Conservation (phyloP, 108 stramenopile genomes). For the Discostella stelligeroides region DNA sequence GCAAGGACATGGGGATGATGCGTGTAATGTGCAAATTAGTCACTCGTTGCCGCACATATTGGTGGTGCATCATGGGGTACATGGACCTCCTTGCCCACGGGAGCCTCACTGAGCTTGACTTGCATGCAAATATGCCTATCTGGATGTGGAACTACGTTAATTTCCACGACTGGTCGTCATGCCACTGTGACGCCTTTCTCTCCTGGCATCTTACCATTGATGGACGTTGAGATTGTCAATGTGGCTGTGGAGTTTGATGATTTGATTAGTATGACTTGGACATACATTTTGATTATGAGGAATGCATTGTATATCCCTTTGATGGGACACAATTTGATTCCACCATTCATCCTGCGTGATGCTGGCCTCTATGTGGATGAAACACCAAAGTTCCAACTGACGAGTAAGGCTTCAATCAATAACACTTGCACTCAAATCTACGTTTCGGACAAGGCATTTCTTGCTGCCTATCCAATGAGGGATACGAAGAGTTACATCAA, state of each 20-base stretch:
- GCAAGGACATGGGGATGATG: no score
- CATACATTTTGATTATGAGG: conserved; percentile 8
- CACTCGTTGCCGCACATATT: no score
- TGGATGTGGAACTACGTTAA: conserved; percentile 12
- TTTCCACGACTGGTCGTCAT: conserved; percentile 12
- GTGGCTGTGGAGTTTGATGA: not conserved
- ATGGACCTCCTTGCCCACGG: no score
- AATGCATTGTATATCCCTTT: conserved; percentile 38
- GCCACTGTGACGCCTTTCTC: conserved; percentile 32
- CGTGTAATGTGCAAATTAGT: no score
- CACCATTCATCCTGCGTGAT: conserved; percentile 10
- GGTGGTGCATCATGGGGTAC: no score
- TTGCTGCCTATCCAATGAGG: no score
- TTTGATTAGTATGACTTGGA: not conserved
- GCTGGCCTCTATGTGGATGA: conserved; percentile 15
- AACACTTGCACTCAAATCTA: no score
- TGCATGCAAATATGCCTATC: conserved; percentile 47
- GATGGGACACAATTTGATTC: conserved; percentile 38
- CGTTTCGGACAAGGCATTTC: no score
- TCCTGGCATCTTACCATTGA: not conserved
- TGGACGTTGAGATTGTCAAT: conserved; percentile 13
- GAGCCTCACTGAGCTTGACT: conserved; percentile 53
- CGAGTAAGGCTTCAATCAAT: no score
- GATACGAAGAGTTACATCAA: no score
- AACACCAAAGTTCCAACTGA: conserved; percentile 3